Base-by-base conservation (phyloP, 2,329 filamentous ascomycete species). In the Aspergillus sp. region DNA sequence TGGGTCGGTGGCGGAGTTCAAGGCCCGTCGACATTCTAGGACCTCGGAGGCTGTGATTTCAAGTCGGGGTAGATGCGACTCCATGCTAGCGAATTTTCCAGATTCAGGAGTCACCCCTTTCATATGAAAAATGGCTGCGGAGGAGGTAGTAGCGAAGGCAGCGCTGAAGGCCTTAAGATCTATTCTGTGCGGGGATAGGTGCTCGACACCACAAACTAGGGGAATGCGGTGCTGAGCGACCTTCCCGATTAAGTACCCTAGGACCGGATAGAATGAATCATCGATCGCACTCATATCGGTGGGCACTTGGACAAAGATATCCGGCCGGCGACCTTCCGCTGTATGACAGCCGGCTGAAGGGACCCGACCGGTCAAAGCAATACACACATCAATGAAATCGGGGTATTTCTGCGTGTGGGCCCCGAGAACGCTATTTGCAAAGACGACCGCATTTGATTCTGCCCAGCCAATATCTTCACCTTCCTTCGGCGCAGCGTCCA, bases 371-470 rank as follows among this genome's bases (percentile, higher is more conserved):
- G 78, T 81, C 50, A 81, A 56, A 0, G 78, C 78, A 39, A 80
- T 78, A 46, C 69, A 75, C 6, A 80, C 70, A 32, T 81, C 79
- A 2, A 81, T 69, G 39, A 76, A 78, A 54, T 81, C 78, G 0
- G 80, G 80, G 57, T 79, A 81, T 57, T 81, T 81, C 56, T 75
- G 72, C 0, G 79, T 81, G 20, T 71, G 70, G 0, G 79, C 78
- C 0, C 78, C 79, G 0, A 81, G 70, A 0, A 81, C 75, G 56
- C 78, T 81, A 47, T 82, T 81, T 1, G 78, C 77, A 57, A 72
- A 81, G 0, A 80, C 75, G 0, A 81, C 79, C 0, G 78, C 80
- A 59, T 81, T 81, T 0, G 78, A 81, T 61, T 81, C 78, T 0
- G 74, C 77, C 77, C 79, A 81, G 0, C 69, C 77, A 2, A 81